These are phyloP conservation scores for Aphanomyces euteiches DNA, from an alignment of 352 stramenopile species.

Conservation along the genomic window DNA sequence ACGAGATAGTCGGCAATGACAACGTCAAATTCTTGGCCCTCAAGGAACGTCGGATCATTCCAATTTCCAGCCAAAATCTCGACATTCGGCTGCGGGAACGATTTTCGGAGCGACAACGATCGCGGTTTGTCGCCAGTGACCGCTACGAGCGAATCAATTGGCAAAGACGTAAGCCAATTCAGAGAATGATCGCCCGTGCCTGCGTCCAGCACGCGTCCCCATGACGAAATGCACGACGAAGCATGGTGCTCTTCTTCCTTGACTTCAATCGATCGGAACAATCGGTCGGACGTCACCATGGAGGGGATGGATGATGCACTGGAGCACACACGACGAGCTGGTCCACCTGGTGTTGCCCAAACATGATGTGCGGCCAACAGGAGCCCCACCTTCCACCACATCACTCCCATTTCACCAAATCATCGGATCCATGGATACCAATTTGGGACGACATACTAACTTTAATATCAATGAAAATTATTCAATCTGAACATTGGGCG, in stretches of 20 bases:
- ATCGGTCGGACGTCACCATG: constrained; percentile 53
- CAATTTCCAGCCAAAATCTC: constrained; percentile 67
- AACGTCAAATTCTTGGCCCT: constrained; percentile 67
- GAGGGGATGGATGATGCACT: constrained; percentile 17
- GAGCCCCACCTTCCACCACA: background rate
- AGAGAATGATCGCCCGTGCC: constrained; percentile 88
- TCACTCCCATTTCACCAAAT: background rate
- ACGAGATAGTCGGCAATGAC: constrained; percentile 90
- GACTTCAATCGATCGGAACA: constrained; percentile 73
- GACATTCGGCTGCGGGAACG: constrained; percentile 31
- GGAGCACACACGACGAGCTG: background rate
- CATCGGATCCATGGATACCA: background rate
- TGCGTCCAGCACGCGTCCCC: constrained; percentile 80
- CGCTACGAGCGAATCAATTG: constrained; percentile 46
- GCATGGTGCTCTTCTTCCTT: constrained; percentile 38
- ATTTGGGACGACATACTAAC: constrained; percentile 6
- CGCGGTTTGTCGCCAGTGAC: constrained; percentile 69
- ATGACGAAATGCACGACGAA: constrained; percentile 30
- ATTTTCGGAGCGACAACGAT: constrained; percentile 40
- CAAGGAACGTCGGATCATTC: constrained; percentile 59
- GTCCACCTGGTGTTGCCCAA: background rate
- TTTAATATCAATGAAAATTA: no score
- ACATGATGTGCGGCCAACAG: constrained; percentile 15
- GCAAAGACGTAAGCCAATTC: constrained; percentile 74
- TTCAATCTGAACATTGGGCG: background rate